Percentiles rank a stretch among this genome's conserved stretches.
These are phyloP conservation scores for Fraxinus dipetala DNA, from an alignment of 305 asterid genomes.

Conservation along the genomic window DNA sequence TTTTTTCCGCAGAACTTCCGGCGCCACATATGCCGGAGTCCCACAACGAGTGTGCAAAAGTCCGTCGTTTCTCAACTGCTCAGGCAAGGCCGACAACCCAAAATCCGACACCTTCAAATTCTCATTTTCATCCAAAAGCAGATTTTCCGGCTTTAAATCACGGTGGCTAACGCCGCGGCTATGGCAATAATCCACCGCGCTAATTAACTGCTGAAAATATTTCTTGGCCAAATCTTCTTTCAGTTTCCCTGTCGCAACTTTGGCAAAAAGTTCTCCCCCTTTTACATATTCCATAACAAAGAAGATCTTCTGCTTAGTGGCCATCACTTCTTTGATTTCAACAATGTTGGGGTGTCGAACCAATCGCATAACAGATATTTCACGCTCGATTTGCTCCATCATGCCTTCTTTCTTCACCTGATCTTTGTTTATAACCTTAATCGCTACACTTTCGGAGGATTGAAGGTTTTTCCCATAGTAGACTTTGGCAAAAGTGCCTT, in stretches of 20 bases:
- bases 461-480: constrained; percentile 49
- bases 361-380: constrained; percentile 62
- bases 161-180: constrained; percentile 84
- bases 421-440: constrained; percentile 65
- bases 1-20: constrained; percentile 61
- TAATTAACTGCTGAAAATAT: constrained; percentile 70
- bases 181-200: constrained; percentile 75
- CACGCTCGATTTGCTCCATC: constrained; percentile 65
- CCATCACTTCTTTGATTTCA: constrained; percentile 67
- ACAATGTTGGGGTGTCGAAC: constrained; percentile 73
- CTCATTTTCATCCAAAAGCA: constrained; percentile 62
- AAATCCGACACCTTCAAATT: constrained; percentile 72
- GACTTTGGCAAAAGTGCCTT: constrained; percentile 79
- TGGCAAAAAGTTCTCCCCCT: constrained; percentile 81
- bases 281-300: constrained; percentile 61
- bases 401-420: constrained; percentile 51
- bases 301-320: constrained; percentile 63
- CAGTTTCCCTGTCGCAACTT: constrained; percentile 47
- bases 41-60: constrained; percentile 78
- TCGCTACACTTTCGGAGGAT: constrained; percentile 60
- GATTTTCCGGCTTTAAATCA: constrained; percentile 74
- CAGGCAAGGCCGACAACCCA: constrained; percentile 82
- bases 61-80: constrained; percentile 60
- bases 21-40: constrained; percentile 83
- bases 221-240: constrained; percentile 52